Percentiles rank a stretch among this genome's conserved stretches.
phyloP scores from a whole-genome alignment of 352 stramenopile species.

The Phytophthora vignae region DNA sequence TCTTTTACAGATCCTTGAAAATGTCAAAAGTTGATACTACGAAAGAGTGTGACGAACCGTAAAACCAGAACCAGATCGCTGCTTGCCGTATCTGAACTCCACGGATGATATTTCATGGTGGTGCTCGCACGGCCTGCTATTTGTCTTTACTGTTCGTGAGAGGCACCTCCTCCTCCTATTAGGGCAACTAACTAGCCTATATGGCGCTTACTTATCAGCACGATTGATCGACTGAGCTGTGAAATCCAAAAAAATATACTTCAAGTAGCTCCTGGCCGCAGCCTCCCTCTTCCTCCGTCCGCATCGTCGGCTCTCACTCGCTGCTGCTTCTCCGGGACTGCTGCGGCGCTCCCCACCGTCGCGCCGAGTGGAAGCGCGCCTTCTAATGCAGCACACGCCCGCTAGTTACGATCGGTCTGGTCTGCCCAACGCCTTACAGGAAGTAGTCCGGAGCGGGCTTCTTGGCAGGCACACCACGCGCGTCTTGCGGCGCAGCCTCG shows the following conservation, averaged over 20 bases:
- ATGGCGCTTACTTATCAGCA: constrained; percentile 19
- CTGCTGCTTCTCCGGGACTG: constrained; percentile 26
- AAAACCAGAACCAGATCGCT: background rate
- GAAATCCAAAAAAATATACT: constrained; percentile 42
- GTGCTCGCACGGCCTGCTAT: constrained; percentile 14
- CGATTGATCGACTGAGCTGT: constrained; percentile 22
- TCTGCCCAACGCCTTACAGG: constrained; percentile 80
- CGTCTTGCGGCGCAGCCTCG: constrained; percentile 97
- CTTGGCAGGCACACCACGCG: constrained; percentile 96
- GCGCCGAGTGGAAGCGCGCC: constrained; percentile 35
- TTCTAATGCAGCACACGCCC: constrained; percentile 46
- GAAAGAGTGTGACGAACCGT: constrained; percentile 13
- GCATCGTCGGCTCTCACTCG: constrained; percentile 16
- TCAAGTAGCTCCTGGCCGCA: constrained; percentile 33
- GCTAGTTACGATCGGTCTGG: constrained; percentile 34
- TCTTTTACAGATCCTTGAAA: background rate
- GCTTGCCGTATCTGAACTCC: background rate
- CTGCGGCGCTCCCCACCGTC: constrained; percentile 29
- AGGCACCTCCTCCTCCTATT: background rate
- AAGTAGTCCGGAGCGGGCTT: constrained; percentile 99
- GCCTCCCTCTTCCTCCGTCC: constrained; percentile 14
- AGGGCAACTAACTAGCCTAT: constrained; percentile 18
- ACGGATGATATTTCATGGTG: background rate
- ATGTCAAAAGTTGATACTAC: constrained; percentile 23
- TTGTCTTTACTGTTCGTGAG: constrained; percentile 22